Base-by-base conservation (phyloP, 176 grass and related monocot species). In the Miscanthus lutarioriparius region DNA sequence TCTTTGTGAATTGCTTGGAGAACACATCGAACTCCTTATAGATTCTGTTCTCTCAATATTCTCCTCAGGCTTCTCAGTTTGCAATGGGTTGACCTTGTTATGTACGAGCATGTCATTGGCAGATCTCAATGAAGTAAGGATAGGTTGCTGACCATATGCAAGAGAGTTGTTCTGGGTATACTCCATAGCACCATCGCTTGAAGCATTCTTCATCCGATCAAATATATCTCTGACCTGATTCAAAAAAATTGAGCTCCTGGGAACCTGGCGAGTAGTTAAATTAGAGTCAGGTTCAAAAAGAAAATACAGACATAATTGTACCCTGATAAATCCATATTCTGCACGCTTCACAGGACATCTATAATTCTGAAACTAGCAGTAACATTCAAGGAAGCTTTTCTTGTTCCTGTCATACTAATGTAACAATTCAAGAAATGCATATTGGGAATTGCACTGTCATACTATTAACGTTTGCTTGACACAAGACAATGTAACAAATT, bases 221-320 rank as follows among this genome's bases (percentile, higher is more conserved):
- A 95, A 76, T 86, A 86, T 81, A 70, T 84, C 38, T 67, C 86
- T 88, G 58, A 89, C 91, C 82, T 92, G 77, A 39, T 88, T 79
- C 7, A 89, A 36, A 70, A 98, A 93, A 49, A 92, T 77, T 40
- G 71, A 69, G 79, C 49, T 93, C 83, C 89, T 88, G 47, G 89
- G 72, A 82, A 98, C 25, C 96, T 95, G 89, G 56, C 33, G 78
- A 82, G n/a, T 83, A 67, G 17, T 77, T 20, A 86, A 86, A 81
- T 22, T 28, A 26, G 8, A 64, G 20, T 38, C 45, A 39, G 32
- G 4, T 26, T 70, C 11, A 6, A 37, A 37, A 80, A 80, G 36
- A 79, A 64, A 27, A n/a, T 2, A 12, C 8, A 22, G 22, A 72
- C 44, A 45, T 23, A 26, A 64, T 43, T 67, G 63, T 67, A 36